These are phyloP conservation scores for Termitomyces sp. DNA, from an alignment of 768 basidiomycete species.

Conservation along the genomic window DNA sequence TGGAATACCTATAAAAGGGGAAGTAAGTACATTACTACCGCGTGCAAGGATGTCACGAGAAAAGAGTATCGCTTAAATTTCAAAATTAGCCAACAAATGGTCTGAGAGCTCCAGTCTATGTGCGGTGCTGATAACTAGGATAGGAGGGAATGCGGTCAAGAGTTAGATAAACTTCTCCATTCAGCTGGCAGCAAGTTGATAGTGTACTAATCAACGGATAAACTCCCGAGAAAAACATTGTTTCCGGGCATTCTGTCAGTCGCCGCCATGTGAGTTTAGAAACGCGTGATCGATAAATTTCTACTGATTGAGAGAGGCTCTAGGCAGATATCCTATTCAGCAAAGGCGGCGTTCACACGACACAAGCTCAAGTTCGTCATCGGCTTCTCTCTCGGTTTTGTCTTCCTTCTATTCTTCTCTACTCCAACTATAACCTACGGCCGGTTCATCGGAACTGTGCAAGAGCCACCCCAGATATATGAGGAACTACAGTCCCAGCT, in stretches of 20 bases:
- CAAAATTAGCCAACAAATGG: too few relatives aligned
- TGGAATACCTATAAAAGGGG: background rate
- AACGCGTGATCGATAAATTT: too few relatives aligned
- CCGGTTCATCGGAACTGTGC: background rate
- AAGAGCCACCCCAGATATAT: constrained; percentile 12
- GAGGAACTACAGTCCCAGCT: constrained; percentile 8
- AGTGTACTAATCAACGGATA: too few relatives aligned
- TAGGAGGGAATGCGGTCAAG: too few relatives aligned
- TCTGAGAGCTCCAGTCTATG: too few relatives aligned
- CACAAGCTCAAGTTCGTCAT: constrained; percentile 13
- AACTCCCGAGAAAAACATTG: too few relatives aligned
- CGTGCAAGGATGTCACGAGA: too few relatives aligned
- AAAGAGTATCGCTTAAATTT: too few relatives aligned
- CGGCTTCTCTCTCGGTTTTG: constrained; percentile 8
- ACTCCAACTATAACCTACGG: constrained; percentile 10
- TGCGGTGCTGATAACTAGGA: too few relatives aligned
- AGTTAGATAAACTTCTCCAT: too few relatives aligned
- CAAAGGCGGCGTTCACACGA: constrained; percentile 7
- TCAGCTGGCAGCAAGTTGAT: background rate
- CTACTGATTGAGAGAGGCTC: background rate
- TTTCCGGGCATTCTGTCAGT: too few relatives aligned
- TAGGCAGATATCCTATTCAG: constrained; percentile 6
- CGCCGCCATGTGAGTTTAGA: constrained; percentile 2
- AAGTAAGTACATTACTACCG: too few relatives aligned
- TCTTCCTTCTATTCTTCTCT: constrained; percentile 9